Conservation (phyloP, 257 asterid genomes). For the Scutellaria minor region DNA sequence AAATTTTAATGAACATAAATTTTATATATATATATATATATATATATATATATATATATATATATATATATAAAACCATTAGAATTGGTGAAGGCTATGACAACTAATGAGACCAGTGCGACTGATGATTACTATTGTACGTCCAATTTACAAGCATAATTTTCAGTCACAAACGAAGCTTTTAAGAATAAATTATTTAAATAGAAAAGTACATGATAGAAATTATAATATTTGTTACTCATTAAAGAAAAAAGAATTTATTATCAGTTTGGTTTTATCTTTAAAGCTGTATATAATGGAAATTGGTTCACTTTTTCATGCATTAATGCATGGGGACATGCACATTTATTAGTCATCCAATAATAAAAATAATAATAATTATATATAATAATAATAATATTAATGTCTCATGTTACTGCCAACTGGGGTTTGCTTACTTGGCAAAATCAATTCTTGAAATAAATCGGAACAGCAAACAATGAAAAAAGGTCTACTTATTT, state of each 20-base stretch:
- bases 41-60: too few species aligned
- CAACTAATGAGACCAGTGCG: too few species aligned
- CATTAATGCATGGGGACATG: conserved; percentile 57
- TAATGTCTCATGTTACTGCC: not conserved
- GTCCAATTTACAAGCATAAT: conserved; percentile 33
- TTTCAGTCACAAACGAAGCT: not conserved
- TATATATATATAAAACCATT: too few species aligned
- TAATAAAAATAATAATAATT: not conserved
- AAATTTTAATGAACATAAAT: too few species aligned
- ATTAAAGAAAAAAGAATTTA: too few species aligned
- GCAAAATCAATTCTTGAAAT: not conserved
- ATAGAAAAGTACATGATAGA: not conserved
- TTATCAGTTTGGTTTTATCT: not conserved
- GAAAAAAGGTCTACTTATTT: too few species aligned
- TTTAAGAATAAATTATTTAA: not conserved
- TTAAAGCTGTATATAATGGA: not conserved
- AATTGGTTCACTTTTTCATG: conserved; percentile 35
- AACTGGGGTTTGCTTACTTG: conserved; percentile 13
- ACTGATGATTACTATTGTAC: conserved; percentile 25
- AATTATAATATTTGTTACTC: not conserved
- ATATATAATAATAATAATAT: conserved; percentile 21
- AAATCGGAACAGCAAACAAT: too few species aligned
- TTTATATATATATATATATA: too few species aligned
- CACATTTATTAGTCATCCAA: conserved; percentile 33
- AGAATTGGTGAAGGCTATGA: too few species aligned